Evolutionary conservation across 192 early-diverging fungal species (phyloP).

Genomic region (Geranomyces variabilis): DNA sequence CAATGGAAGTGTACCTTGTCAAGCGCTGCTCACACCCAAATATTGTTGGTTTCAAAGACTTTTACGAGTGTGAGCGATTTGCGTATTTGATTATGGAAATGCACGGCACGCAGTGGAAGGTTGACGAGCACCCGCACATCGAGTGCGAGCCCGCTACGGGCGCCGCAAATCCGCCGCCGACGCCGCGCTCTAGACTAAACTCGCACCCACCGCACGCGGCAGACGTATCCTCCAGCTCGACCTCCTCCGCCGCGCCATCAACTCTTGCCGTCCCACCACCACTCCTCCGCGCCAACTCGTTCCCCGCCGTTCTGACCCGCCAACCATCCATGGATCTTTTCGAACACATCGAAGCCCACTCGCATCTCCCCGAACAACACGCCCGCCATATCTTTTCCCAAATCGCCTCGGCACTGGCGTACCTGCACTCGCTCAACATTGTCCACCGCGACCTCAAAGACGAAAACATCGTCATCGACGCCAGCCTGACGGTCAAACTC

Average conservation of each 20-base stretch:
- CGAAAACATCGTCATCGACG: constrained; percentile 61
- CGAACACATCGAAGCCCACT: constrained; percentile 71
- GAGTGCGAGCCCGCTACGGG: neutral
- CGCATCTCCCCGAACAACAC: constrained; percentile 63
- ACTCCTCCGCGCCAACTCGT: constrained; percentile 6
- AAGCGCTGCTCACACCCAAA: constrained; percentile 53
- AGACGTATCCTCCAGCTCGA: neutral
- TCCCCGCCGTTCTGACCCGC: constrained; percentile 13
- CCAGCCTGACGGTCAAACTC: constrained; percentile 49
- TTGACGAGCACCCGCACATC: neutral
- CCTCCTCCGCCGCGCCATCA: neutral
- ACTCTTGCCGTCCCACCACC: constrained; percentile 10
- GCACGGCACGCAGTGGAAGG: constrained; percentile 46
- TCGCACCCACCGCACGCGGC: neutral
- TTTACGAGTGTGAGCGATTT: constrained; percentile 46
- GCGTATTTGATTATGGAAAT: constrained; percentile 54
- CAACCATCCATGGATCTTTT: constrained; percentile 49
- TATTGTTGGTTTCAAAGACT: constrained; percentile 63
- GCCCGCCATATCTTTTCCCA: constrained; percentile 72
- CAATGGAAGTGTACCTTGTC: constrained; percentile 52
- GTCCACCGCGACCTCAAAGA: constrained; percentile 86
- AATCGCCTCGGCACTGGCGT: constrained; percentile 65
- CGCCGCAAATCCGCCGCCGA: neutral
- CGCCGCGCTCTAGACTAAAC: neutral
- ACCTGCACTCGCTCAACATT: constrained; percentile 65